phyloP scores from a whole-genome alignment of 2,329 filamentous ascomycete genomes.

The Chrysosphaeria jannelii region DNA sequence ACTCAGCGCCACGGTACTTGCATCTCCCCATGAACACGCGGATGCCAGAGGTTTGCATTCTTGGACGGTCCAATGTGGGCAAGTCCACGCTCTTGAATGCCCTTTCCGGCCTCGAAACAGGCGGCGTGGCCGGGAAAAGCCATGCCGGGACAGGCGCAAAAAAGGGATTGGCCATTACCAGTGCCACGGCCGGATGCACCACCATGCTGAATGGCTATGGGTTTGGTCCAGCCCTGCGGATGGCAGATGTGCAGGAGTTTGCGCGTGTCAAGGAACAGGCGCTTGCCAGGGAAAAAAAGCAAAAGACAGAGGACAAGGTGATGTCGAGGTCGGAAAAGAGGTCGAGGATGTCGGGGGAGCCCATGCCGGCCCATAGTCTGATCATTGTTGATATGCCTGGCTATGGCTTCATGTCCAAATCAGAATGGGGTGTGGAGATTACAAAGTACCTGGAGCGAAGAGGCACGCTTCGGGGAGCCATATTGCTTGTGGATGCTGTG shows the following conservation, averaged over 20 bases:
- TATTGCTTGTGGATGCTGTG: conserved; percentile 21
- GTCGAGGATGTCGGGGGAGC: conserved; percentile 7
- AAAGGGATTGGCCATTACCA: conserved; percentile 19
- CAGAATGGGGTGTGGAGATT: conserved; percentile 22
- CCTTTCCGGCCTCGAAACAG: conserved; percentile 20
- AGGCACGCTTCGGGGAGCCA: conserved; percentile 17
- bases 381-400: conserved; percentile 12
- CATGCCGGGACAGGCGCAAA: conserved; percentile 10
- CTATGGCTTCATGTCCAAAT: conserved; percentile 10
- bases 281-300: background rate
- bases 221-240: conserved; percentile 13
- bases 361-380: conserved; percentile 15
- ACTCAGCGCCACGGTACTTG: conserved; percentile 17
- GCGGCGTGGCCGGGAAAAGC: conserved; percentile 6
- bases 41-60: conserved; percentile 36
- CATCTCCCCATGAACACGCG: conserved; percentile 19
- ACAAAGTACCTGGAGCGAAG: conserved; percentile 18
- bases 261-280: conserved; percentile 5
- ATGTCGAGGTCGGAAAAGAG: conserved; percentile 5
- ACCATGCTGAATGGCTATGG: conserved; percentile 24
- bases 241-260: conserved; percentile 1
- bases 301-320: conserved; percentile 1
- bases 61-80: conserved; percentile 70
- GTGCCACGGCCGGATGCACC: conserved; percentile 20
- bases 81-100: conserved; percentile 76